phyloP scores from a whole-genome alignment of 75 land plant genomes.

The Larix kaempferi region DNA sequence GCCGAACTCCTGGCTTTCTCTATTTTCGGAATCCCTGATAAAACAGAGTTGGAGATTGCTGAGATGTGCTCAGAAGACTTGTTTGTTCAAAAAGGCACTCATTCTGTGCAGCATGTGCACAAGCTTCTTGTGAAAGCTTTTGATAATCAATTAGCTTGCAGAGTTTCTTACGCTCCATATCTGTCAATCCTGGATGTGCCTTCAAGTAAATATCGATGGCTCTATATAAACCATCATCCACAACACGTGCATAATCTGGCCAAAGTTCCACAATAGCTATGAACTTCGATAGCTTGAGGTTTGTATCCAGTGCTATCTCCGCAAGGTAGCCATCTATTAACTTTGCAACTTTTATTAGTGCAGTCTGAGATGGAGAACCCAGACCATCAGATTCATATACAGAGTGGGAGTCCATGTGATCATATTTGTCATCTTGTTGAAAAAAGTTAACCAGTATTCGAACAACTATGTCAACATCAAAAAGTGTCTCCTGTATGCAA shows the following conservation, averaged over 20 bases:
- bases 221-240: conserved; percentile 65
- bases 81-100: conserved; percentile 80
- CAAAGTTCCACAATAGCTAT: conserved; percentile 40
- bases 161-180: no score
- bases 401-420: conserved; percentile 21
- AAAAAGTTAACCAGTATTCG: conserved; percentile 50
- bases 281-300: conserved; percentile 47
- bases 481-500: conserved; percentile 59
- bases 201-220: conserved; percentile 65
- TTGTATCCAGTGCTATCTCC: conserved; percentile 62
- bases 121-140: conserved; percentile 84
- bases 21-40: no score
- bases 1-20: no score
- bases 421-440: conserved; percentile 51
- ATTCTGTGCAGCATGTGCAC: conserved; percentile 86
- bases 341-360: conserved; percentile 44
- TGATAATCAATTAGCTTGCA: conserved; percentile 84
- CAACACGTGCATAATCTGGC: conserved; percentile 53
- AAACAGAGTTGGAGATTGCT: no score
- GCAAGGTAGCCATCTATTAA: conserved; percentile 61
- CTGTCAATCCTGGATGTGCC: conserved; percentile 75
- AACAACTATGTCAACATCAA: conserved; percentile 73
- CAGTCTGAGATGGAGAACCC: conserved; percentile 34
- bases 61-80: no score
- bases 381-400: conserved; percentile 37